Evolutionary conservation across 2,329 filamentous ascomycete genomes (phyloP), one percentile per base, ranked within the genome.

Genomic region (Orbilia javanica): DNA sequence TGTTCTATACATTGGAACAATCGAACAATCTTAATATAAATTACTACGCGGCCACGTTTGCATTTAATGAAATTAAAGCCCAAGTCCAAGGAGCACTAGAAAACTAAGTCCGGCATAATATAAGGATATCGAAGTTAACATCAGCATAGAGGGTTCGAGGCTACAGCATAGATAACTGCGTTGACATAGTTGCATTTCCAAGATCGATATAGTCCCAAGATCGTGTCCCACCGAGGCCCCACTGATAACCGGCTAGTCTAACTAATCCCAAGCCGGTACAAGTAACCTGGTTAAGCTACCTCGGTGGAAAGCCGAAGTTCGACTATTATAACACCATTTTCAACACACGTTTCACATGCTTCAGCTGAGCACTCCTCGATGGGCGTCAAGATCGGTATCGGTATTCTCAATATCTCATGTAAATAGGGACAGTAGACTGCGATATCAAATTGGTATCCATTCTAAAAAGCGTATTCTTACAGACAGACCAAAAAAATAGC

Each of bases 361-460:
- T 34, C 31, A n/a, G n/a, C n/a, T 4, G 29, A 31, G 29, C 29
- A 31, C 8, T 39, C 8, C 34, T 11, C 34, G 13, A 11, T 42
- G 4, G 3, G 39, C 39, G 3, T 34, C 31, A 34, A 5, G 31
- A 6, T n/a, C 39, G 15, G 15, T 42, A 42, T 42, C 39, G 15
- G 4, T 11, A 42, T 3, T 7, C n/a, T n/a, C n/a, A n/a, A n/a
- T n/a, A n/a, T n/a, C n/a, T 27, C 46, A 13, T 20, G 18, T 4
- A 46, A 25, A 50, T 39, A 5, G 36, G n/a, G n/a, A 42, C 6
- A 27, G 7, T 8, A 52, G 22, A 57, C 29, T 57, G 29, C 52
- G 52, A 57, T 52, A 52, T 50, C 62, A 48, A 66, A 66, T 66
- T 57, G 62, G 62, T 66, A 66, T 66, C 62, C 39, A 64, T 60